These are phyloP conservation scores for Colletotrichum phormii DNA, from an alignment of 2,329 filamentous ascomycete species.

Conservation along the genomic window DNA sequence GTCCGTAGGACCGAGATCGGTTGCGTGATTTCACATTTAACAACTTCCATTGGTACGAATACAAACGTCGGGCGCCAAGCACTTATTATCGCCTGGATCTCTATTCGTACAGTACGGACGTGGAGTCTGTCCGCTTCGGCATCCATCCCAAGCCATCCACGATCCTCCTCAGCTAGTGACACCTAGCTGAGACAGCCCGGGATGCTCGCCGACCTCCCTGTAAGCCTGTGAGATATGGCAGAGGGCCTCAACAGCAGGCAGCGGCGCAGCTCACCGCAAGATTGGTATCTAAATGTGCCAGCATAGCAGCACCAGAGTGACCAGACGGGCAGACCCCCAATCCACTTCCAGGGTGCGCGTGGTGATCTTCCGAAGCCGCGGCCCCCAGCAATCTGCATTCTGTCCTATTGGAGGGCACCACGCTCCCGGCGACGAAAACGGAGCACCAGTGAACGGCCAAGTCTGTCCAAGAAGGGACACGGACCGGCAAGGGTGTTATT, in stretches of 20 bases:
- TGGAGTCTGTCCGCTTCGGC: not conserved
- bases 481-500: slow-evolving; percentile 2
- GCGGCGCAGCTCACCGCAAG: slow-evolving; percentile 22
- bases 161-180: not conserved
- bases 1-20: slow-evolving; percentile 21
- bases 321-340: not conserved
- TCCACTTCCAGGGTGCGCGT: slow-evolving; percentile 28
- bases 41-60: not conserved
- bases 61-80: not conserved
- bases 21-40: slow-evolving; percentile 26
- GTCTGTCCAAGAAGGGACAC: slow-evolving; percentile 4
- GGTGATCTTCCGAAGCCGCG: slow-evolving; percentile 24
- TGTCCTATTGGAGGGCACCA: slow-evolving; percentile 25
- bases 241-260: not conserved
- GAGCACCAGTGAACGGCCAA: slow-evolving; percentile 11
- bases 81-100: not conserved
- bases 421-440: slow-evolving; percentile 12
- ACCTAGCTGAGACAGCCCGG: slow-evolving; percentile 20
- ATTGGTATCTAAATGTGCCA: slow-evolving; percentile 5
- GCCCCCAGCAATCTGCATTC: not conserved
- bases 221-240: not conserved
- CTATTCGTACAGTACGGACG: not conserved
- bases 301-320: not conserved
- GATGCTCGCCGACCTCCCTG: slow-evolving; percentile 12
- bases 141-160: not conserved